Conservation (phyloP, 2,329 filamentous ascomycete species). For the Diaporthe citri region DNA sequence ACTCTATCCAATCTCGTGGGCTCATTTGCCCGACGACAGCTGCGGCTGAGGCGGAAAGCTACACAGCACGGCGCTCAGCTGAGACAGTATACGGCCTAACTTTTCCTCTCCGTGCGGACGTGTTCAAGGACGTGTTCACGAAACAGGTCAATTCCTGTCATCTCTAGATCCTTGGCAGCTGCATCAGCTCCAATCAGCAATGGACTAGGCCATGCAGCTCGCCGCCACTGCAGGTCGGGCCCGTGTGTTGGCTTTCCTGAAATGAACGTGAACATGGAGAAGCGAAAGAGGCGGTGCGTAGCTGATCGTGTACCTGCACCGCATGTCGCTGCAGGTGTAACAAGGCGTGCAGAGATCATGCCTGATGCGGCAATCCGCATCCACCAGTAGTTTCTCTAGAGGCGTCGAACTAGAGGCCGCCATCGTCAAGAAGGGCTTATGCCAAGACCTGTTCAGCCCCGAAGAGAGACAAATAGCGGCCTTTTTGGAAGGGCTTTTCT, state of each 20-base stretch:
- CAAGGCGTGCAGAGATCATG: background rate
- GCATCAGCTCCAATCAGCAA: background rate
- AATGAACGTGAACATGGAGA: background rate
- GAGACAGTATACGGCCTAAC: background rate
- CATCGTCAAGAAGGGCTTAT: slow-evolving; percentile 14
- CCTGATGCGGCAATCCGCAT: background rate
- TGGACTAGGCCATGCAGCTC: background rate
- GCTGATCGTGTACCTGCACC: background rate
- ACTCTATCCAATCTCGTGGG: background rate
- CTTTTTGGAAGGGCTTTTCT: background rate
- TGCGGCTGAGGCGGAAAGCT: background rate
- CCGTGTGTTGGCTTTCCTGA: background rate
- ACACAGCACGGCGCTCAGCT: background rate
- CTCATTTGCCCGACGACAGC: background rate
- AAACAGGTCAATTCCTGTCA: background rate
- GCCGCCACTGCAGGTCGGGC: slow-evolving; percentile 18
- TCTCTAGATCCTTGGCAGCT: background rate
- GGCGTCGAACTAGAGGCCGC: slow-evolving; percentile 25
- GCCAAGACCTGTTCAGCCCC: slow-evolving; percentile 26
- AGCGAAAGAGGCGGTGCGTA: background rate
- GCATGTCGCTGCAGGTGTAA: background rate
- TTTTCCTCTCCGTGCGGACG: background rate
- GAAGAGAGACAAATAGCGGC: slow-evolving; percentile 8
- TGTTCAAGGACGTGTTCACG: too few relatives aligned
- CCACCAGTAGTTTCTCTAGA: background rate